Base-by-base conservation (phyloP, 768 basidiomycete species). In the Tulasnella sp. region DNA sequence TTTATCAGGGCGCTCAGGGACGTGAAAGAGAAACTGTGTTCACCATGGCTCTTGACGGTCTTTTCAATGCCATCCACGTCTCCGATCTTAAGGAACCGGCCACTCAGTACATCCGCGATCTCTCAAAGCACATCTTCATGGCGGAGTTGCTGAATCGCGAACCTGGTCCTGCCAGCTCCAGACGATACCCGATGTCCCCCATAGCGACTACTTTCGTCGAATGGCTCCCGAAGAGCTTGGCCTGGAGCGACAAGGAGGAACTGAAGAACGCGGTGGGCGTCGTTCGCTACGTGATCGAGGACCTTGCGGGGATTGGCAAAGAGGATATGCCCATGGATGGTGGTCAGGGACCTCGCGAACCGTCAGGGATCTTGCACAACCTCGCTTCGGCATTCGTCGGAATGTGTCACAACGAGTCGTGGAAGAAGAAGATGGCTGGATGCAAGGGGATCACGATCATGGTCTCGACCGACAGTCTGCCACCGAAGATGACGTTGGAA, bases 341-440 rank as follows among this genome's bases (percentile, higher is more conserved):
- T 44, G 63, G 75, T 62, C 65, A 63, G 8, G 76, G 32, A 2
- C 42, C 72, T 40, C 77, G 62, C 71, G 35, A 63, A 74, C 82
- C 90, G 52, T 81, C 88, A 66, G 82, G 84, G 7, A 86, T 93
- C 40, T 81, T 98, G 65, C 90, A 94, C 77, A 90, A 94, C 75
- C 84, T 98, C 59, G 89, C 91, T 6, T 87, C 87, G 74, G 88
- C 92, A 17, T 92, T 98, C 81, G 88, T 86, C 59, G 88, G 90
- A 2, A 83, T 97, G 32, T 97, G 95, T 77, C 86, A 95, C 71
- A 95, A 97, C 72, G 94, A 95, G 77, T 85, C 91, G 0, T 97
- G 95, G 95, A 85, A 84, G 3, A 85, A 88, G 70, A 97, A 98
- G 80, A 89, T 88, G 77, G 96, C 95, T 9, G 97, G 94, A 14